A percentile compares a stretch with the other conserved stretches of the same genome.
Evolutionary conservation across 2,329 filamentous ascomycete genomes (phyloP).

Genomic region (Beauveria sp.): DNA sequence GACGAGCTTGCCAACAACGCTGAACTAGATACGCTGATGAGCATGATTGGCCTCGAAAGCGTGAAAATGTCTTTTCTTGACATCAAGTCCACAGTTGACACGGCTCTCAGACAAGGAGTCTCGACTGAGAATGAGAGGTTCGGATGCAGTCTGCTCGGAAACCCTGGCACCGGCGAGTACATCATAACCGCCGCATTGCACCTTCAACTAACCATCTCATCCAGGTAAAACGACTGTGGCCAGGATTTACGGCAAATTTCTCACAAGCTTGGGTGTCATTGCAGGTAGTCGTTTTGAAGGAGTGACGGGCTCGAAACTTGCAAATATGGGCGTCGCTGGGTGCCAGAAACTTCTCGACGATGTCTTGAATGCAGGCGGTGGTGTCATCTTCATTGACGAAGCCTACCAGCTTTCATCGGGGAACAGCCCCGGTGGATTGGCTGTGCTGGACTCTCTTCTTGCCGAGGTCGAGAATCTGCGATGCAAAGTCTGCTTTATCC

Average conservation of each 20-base stretch:
- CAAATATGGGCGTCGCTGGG: slow-evolving; percentile 51
- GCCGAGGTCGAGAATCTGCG: slow-evolving; percentile 64
- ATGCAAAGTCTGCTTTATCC: slow-evolving; percentile 62
- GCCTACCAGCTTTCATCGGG: slow-evolving; percentile 64
- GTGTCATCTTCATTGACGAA: slow-evolving; percentile 71
- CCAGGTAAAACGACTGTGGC: slow-evolving; percentile 66
- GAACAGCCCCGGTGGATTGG: slow-evolving; percentile 47
- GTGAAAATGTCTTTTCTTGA: slow-evolving; percentile 58
- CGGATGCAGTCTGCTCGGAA: slow-evolving; percentile 57
- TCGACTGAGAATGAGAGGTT: slow-evolving; percentile 52
- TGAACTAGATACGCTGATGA: slow-evolving; percentile 57
- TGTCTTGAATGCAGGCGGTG: slow-evolving; percentile 52
- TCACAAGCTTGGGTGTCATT: slow-evolving; percentile 54
- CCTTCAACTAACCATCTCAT: slow-evolving; percentile 8
- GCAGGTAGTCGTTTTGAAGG: slow-evolving; percentile 55
- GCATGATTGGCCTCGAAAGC: slow-evolving; percentile 61
- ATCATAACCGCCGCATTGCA: neutral
- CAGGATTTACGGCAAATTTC: slow-evolving; percentile 58
- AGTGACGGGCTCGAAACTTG: slow-evolving; percentile 59
- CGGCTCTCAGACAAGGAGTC: slow-evolving; percentile 46
- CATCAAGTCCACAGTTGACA: slow-evolving; percentile 59
- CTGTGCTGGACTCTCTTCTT: slow-evolving; percentile 63
- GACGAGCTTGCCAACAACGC: slow-evolving; percentile 41
- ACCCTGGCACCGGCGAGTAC: slow-evolving; percentile 61
- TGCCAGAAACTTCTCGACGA: slow-evolving; percentile 42